Evolutionary conservation across 2,329 filamentous ascomycete species (phyloP).

Genomic region (Aaosphaeria pasadenensis): DNA sequence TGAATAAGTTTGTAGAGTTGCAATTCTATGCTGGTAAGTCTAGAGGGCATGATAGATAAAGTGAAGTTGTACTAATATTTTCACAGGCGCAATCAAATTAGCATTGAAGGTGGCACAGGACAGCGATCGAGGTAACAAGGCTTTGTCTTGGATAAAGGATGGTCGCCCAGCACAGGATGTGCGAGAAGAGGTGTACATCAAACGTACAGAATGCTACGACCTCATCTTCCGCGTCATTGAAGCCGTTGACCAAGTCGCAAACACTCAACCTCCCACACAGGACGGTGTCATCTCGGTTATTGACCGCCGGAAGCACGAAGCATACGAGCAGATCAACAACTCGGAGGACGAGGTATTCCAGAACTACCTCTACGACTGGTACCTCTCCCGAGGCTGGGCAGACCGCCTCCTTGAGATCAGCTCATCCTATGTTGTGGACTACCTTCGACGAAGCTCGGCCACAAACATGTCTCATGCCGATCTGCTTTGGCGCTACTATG

Average conservation of each 20-base stretch:
- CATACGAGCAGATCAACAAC: conserved; percentile 83
- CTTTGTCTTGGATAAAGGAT: conserved; percentile 83
- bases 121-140: conserved; percentile 81
- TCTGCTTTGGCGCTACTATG: conserved; percentile 88
- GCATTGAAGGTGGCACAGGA: conserved; percentile 80
- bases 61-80: conserved; percentile 1
- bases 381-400: conserved; percentile 78
- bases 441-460: conserved; percentile 72
- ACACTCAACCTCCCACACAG: conserved; percentile 60
- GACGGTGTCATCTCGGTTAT: conserved; percentile 77
- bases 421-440: conserved; percentile 81
- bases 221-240: conserved; percentile 81
- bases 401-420: conserved; percentile 82
- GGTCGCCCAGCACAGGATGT: conserved; percentile 68
- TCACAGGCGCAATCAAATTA: conserved; percentile 72
- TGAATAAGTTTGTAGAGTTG: conserved; percentile 74
- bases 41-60: conserved; percentile 1
- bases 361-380: conserved; percentile 97
- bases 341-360: conserved; percentile 94
- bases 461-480: conserved; percentile 78
- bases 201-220: conserved; percentile 76
- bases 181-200: conserved; percentile 64
- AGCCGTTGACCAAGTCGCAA: conserved; percentile 70
- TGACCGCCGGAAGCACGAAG: conserved; percentile 77
- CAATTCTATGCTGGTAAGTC: conserved; percentile 75